Evolutionary conservation across 306 rosid species (phyloP), one percentile per base, ranked within the genome.

Genomic region (Malus asiatica): DNA sequence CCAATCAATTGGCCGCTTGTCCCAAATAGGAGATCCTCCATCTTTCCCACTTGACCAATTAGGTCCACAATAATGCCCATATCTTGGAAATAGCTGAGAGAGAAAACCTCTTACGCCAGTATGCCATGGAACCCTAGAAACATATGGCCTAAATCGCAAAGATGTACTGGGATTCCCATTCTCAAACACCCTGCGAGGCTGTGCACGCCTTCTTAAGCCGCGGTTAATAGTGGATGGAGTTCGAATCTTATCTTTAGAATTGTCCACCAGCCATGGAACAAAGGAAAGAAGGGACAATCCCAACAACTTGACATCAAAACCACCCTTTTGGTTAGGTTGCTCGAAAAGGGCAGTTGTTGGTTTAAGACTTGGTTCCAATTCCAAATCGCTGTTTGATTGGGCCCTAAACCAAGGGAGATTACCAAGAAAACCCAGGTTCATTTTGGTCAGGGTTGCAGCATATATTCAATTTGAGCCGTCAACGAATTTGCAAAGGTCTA

Each of bases 61-160:
- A 8, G 98, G 98, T 25, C 98, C 98, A 80, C 98, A 94, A 84
- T 94, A 94, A 84, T 94, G 88, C 25, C 98, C 98, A 78, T 94
- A 94, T 48, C 96, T 83, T 3, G 98, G 98, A 69, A 94, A 87
- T 63, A 92, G 72, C 83, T 92, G 97, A 66, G 98, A 94, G 60
- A 94, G 80, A 82, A 90, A 89, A 25, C 86, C 97, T 76, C 96
- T 87, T 12, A 55, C 89, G 73, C 98, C 97, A 12, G 97, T 94
- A 76, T 94, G 98, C 98, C 98, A 94, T 29, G 98, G 97, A 71
- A 94, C 97, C 88, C 87, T 94, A 30, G 87, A 89, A 38, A 92
- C 97, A 81, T 94, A 94, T 0, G 98, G 98, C 84, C 86, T 84
- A 76, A 94, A 94, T 40, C 89, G 96, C 77, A 89, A 61, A 13